phyloP scores from a whole-genome alignment of 148 eudicot species.

The Camellia sinensis region DNA sequence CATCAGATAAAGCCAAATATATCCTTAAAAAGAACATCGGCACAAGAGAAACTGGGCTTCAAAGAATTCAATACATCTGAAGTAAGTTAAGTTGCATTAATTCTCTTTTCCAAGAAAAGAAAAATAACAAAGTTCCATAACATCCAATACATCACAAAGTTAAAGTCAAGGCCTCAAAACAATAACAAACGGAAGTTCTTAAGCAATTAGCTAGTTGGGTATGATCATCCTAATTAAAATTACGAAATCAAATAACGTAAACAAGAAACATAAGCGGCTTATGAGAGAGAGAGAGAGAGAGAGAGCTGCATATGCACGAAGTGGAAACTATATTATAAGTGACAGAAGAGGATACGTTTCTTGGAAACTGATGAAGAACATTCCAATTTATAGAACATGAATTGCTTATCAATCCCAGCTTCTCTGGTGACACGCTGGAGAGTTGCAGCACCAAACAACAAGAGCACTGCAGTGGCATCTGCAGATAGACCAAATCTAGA shows the following conservation, averaged over 20 bases:
- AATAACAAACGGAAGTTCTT: not conserved
- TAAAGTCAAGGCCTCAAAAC: not conserved
- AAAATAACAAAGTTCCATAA: not conserved
- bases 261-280: not conserved
- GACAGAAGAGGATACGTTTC: constrained; percentile 65
- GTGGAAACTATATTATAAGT: not conserved
- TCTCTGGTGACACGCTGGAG: constrained; percentile 35
- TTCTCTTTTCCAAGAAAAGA: not conserved
- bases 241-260: not conserved
- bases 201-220: not conserved
- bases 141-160: not conserved
- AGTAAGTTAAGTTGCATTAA: constrained; percentile 21
- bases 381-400: constrained; percentile 51
- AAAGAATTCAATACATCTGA: constrained; percentile 55
- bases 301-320: not conserved
- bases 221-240: not conserved
- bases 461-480: constrained; percentile 44
- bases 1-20: constrained; percentile 55
- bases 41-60: constrained; percentile 52
- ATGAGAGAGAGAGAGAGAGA: not conserved
- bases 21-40: constrained; percentile 39
- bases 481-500: constrained; percentile 21
- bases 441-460: constrained; percentile 64
- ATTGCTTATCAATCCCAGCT: constrained; percentile 49
- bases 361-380: constrained; percentile 42